phyloP scores from a whole-genome alignment of 352 stramenopile species.

The Phytopythium chamaehyphon region DNA sequence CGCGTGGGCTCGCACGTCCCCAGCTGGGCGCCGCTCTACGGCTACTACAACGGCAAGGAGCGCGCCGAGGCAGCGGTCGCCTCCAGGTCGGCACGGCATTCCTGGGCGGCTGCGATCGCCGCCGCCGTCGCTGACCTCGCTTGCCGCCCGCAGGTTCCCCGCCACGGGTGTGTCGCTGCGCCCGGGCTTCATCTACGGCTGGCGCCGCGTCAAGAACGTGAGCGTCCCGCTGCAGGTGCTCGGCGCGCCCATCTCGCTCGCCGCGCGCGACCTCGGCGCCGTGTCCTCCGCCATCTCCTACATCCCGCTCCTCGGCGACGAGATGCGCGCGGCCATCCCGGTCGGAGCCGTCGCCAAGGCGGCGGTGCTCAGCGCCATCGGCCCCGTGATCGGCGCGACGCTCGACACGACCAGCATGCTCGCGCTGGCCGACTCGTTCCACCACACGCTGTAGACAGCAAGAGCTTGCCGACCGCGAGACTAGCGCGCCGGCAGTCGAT shows the following conservation, averaged over 20 bases:
- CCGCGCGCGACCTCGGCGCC: constrained; percentile 51
- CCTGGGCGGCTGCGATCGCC: too few relatives aligned
- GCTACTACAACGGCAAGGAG: constrained; percentile 90
- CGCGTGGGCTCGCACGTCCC: constrained; percentile 76
- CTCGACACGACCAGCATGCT: constrained; percentile 77
- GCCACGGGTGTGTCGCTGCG: constrained; percentile 74
- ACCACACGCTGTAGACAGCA: constrained; percentile 47
- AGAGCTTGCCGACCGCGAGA: too few relatives aligned
- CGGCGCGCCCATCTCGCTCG: constrained; percentile 62
- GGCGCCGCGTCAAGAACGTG: constrained; percentile 57
- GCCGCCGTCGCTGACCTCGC: too few relatives aligned
- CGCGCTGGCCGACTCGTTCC: constrained; percentile 70
- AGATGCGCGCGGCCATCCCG: constrained; percentile 61
- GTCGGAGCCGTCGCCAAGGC: constrained; percentile 72
- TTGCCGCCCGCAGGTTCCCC: constrained; percentile 41
- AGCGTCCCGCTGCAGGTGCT: constrained; percentile 73
- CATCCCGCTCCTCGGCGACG: constrained; percentile 63
- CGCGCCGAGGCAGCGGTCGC: constrained; percentile 74
- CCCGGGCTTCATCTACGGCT: constrained; percentile 90
- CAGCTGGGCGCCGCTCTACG: constrained; percentile 72
- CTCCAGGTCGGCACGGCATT: too few relatives aligned
- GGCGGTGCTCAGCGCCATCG: constrained; percentile 80
- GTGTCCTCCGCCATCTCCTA: constrained; percentile 51
- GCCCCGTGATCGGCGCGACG: constrained; percentile 42
- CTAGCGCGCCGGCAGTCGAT: too few relatives aligned